Percentiles rank a stretch among this genome's conserved stretches.
Conservation (phyloP, 352 stramenopile species). For the Pythium inflatum region DNA sequence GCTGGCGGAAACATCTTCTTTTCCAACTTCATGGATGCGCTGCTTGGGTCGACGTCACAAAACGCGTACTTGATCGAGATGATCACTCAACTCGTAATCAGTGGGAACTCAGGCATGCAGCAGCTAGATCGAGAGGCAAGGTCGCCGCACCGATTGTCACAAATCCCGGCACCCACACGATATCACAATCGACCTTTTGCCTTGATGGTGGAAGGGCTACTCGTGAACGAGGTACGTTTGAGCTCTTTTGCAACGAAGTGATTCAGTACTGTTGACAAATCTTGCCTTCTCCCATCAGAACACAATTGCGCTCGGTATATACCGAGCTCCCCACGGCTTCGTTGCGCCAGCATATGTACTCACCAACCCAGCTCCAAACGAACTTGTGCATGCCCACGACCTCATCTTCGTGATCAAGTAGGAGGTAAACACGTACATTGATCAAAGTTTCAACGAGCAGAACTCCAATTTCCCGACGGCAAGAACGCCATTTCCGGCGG, state of each 20-base stretch:
- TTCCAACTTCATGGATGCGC: slow-evolving; percentile 70
- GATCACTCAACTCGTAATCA: slow-evolving; percentile 65
- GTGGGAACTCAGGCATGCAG: slow-evolving; percentile 54
- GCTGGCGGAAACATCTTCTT: slow-evolving; percentile 73
- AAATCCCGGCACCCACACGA: slow-evolving; percentile 55
- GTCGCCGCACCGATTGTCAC: slow-evolving; percentile 49
- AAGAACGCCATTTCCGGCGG: slow-evolving; percentile 52
- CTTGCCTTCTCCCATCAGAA: slow-evolving; percentile 35
- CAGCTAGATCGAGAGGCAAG: slow-evolving; percentile 52
- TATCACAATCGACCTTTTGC: slow-evolving; percentile 69
- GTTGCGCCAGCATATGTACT: slow-evolving; percentile 60
- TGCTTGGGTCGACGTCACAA: slow-evolving; percentile 64
- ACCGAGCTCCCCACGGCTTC: slow-evolving; percentile 41
- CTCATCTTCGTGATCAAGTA: slow-evolving; percentile 75
- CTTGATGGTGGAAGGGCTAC: slow-evolving; percentile 55
- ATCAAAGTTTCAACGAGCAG: slow-evolving; percentile 62
- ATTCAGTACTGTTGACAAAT: background rate
- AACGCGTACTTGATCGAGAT: slow-evolving; percentile 70
- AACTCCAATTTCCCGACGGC: slow-evolving; percentile 70
- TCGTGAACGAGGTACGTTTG: slow-evolving; percentile 56
- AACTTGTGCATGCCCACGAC: slow-evolving; percentile 62
- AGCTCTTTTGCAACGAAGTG: background rate
- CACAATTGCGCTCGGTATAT: slow-evolving; percentile 63
- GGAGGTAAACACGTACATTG: background rate
- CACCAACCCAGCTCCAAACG: slow-evolving; percentile 64